Evolutionary conservation across 129 eudicot genomes (phyloP).

Genomic region (Chrysanthemum makinoi): DNA sequence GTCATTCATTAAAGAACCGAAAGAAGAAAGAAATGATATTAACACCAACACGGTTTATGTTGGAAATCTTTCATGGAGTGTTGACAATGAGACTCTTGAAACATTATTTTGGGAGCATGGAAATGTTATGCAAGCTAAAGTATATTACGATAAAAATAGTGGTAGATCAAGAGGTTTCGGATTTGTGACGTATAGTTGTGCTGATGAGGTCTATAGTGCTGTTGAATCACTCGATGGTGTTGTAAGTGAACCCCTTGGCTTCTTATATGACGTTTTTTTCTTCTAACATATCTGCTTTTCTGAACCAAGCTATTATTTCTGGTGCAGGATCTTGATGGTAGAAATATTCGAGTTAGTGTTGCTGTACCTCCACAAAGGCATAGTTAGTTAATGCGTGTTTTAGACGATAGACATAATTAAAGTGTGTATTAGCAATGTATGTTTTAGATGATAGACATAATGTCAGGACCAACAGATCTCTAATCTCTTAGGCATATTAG

Average conservation of each 20-base stretch:
- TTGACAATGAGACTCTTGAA: conserved; percentile 70
- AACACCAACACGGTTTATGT: conserved; percentile 61
- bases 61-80: conserved; percentile 85
- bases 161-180: conserved; percentile 95
- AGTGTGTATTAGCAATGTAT: conserved; percentile 12
- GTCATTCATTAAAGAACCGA: conserved; percentile 34
- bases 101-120: conserved; percentile 75
- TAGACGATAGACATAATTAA: conserved; percentile 20
- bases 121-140: conserved; percentile 74
- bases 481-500: neutral
- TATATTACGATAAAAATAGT: conserved; percentile 74
- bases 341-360: conserved; percentile 76
- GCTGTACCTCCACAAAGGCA: conserved; percentile 74
- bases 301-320: neutral
- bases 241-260: conserved; percentile 42
- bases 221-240: conserved; percentile 65
- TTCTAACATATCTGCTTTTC: neutral
- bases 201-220: conserved; percentile 77
- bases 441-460: neutral
- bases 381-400: conserved; percentile 27
- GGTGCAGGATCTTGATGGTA: conserved; percentile 72
- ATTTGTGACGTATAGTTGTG: conserved; percentile 67
- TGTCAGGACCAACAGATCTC: neutral
- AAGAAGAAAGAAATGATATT: conserved; percentile 38
- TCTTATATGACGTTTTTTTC: neutral